Percentiles rank a stretch among this genome's conserved stretches.
Conservation (phyloP, 2,329 filamentous ascomycete genomes). For the Curvularia sp. region DNA sequence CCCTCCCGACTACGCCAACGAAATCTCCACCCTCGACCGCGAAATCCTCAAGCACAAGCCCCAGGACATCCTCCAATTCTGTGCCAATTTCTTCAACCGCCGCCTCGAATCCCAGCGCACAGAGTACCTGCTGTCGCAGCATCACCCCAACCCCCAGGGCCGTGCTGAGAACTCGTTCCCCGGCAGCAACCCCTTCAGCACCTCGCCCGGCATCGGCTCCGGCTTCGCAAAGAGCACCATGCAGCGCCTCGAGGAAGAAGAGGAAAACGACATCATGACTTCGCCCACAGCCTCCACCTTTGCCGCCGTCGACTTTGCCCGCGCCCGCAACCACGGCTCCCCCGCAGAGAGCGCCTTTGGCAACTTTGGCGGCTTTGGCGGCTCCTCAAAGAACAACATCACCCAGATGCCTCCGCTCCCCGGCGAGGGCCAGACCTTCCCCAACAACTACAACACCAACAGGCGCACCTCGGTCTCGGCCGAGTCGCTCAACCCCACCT, state of each 20-base stretch:
- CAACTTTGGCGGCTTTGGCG: slow-evolving; percentile 47
- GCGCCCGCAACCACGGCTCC: slow-evolving; percentile 42
- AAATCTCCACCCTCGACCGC: slow-evolving; percentile 69
- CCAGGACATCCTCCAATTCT: slow-evolving; percentile 72
- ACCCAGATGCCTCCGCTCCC: slow-evolving; percentile 53
- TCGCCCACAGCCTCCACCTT: slow-evolving; percentile 70
- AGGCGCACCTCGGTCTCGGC: slow-evolving; percentile 96
- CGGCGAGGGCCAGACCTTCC: slow-evolving; percentile 72
- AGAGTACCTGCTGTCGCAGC: slow-evolving; percentile 60
- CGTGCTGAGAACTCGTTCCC: slow-evolving; percentile 75
- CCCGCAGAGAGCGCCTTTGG: slow-evolving; percentile 51
- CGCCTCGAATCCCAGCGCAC: slow-evolving; percentile 70
- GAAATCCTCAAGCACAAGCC: slow-evolving; percentile 66
- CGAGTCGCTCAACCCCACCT: slow-evolving; percentile 90
- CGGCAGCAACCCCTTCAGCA: slow-evolving; percentile 78
- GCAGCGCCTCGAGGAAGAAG: slow-evolving; percentile 78
- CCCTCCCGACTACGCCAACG: slow-evolving; percentile 58
- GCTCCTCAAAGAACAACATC: slow-evolving; percentile 46
- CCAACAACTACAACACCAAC: slow-evolving; percentile 90
- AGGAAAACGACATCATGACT: slow-evolving; percentile 76
- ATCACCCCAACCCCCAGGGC: slow-evolving; percentile 54
- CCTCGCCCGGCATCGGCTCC: slow-evolving; percentile 43
- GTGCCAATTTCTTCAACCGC: slow-evolving; percentile 70
- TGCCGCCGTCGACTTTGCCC: slow-evolving; percentile 52
- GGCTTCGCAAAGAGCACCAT: slow-evolving; percentile 58